These are phyloP conservation scores for Exobasidium rhododendri DNA, from an alignment of 1,284 basidiomycete genomes.

Conservation along the genomic window DNA sequence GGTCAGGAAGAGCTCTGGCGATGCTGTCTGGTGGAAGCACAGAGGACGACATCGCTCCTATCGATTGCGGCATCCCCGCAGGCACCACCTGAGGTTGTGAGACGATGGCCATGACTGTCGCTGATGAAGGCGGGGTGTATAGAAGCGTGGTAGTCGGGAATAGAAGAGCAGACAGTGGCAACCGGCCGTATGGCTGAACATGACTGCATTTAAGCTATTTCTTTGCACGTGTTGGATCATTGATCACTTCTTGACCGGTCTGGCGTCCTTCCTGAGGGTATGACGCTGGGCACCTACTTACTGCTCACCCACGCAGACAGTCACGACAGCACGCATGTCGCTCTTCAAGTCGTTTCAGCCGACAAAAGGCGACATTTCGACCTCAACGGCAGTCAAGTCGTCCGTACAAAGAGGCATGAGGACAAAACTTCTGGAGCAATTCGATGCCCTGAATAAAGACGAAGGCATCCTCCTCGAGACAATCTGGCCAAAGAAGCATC, in stretches of 20 bases:
- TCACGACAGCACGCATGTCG: no score
- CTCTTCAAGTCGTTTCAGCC: slow-evolving; percentile 51
- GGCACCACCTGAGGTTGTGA: background rate
- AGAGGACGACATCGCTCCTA: background rate
- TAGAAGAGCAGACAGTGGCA: background rate
- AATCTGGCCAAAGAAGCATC: slow-evolving; percentile 98
- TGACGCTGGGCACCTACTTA: no score
- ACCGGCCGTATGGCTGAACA: background rate
- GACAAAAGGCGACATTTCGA: slow-evolving; percentile 79
- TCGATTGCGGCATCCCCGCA: background rate
- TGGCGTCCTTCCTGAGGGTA: background rate
- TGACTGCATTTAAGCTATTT: background rate
- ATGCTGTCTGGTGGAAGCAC: slow-evolving; percentile 20
- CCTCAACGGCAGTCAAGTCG: slow-evolving; percentile 90
- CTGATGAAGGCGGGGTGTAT: background rate
- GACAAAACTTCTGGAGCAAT: slow-evolving; percentile 73
- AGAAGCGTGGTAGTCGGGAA: no score
- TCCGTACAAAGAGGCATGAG: slow-evolving; percentile 90
- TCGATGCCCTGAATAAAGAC: slow-evolving; percentile 60
- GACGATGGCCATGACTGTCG: background rate
- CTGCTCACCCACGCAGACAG: no score
- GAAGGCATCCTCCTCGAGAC: slow-evolving; percentile 72
- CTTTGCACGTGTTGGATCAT: background rate
- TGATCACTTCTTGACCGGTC: background rate
- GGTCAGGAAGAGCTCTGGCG: slow-evolving; percentile 32